Evolutionary conservation across 2,329 filamentous ascomycete species (phyloP), one percentile per base, ranked within the genome.

Genomic region (Penicillium sp.): DNA sequence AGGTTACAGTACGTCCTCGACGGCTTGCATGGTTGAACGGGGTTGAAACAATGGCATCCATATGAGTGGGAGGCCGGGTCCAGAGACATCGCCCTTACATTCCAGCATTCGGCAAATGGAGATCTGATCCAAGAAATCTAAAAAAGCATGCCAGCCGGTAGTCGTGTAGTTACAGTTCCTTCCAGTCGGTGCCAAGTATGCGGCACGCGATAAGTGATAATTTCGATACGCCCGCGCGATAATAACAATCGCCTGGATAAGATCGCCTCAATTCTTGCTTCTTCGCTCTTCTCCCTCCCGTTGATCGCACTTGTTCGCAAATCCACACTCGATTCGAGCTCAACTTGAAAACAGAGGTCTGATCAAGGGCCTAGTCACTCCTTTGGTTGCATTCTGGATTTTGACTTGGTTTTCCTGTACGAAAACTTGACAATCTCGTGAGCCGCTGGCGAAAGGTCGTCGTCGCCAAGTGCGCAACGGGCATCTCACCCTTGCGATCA

Each of bases 171-270:
- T 57, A 46, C 31, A n/a, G 47, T 36, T 35, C 37, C 10, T 24
- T 46, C 31, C 51, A 46, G 40, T 46, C 51, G 13, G 47, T 27
- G 39, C 51, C 36, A 46, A 40, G 41, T 43, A 50, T 60, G 52
- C 50, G 51, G 60, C 50, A 55, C 54, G 60, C 61, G 63, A 64
- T 66, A 64, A 61, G 59, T 55, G 56, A 63, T 61, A 54, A 54
- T 55, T 59, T 53, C 54, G 61, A 63, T 62, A 60, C 54, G 39
- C 53, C 43, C 49, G 46, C 52, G 51, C 52, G 60, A 62, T 61
- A 61, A 62, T 62, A 60, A 66, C 54, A 66, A 56, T 62, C 56
- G 49, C 56, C 44, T 27, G 63, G 61, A 66, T 64, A 64, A 64
- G 61, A 62, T 61, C 58, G 22, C 41, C 60, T 62, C 59, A 35